phyloP scores from a whole-genome alignment of 2,329 filamentous ascomycete genomes.

The Arthrobotrys sphaeroides region DNA sequence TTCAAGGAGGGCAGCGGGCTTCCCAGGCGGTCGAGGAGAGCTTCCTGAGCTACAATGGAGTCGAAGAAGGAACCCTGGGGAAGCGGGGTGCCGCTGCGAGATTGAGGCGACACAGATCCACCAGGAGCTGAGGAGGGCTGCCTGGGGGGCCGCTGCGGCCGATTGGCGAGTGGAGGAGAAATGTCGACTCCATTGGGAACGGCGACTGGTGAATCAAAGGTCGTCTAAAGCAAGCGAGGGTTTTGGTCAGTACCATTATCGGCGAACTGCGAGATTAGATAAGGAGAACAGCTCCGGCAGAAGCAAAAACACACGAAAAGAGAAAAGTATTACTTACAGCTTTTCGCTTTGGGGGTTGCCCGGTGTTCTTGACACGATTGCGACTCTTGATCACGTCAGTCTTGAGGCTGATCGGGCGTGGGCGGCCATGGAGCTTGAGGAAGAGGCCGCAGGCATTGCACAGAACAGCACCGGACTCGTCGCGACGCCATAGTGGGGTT shows the following conservation, averaged over 20 bases:
- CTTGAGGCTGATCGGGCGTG: slow-evolving; percentile 94
- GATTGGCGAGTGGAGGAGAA: slow-evolving; percentile 55
- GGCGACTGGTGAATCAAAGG: slow-evolving; percentile 61
- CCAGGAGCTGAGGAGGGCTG: slow-evolving; percentile 55
- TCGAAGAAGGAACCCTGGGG: slow-evolving; percentile 57
- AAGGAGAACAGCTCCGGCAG: slow-evolving; percentile 26
- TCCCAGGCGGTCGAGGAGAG: slow-evolving; percentile 59
- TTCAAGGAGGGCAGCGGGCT: slow-evolving; percentile 66
- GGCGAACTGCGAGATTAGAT: slow-evolving; percentile 52
- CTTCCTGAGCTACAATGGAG: slow-evolving; percentile 56
- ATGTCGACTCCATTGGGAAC: slow-evolving; percentile 63
- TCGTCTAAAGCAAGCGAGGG: slow-evolving; percentile 36
- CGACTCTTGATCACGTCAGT: slow-evolving; percentile 99
- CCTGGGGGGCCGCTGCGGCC: slow-evolving; percentile 62
- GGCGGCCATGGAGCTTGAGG: slow-evolving; percentile 92
- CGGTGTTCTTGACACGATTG: slow-evolving; percentile 93
- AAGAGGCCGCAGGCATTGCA: slow-evolving; percentile 99
- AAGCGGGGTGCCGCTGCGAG: slow-evolving; percentile 57
- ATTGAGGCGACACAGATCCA: slow-evolving; percentile 57
- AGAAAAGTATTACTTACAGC: slow-evolving; percentile 70
- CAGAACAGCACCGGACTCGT: slow-evolving; percentile 92
- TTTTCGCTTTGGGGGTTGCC: slow-evolving; percentile 71
- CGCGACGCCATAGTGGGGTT: slow-evolving; percentile 95
- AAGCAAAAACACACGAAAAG: slow-evolving; percentile 27
- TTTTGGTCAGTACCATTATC: slow-evolving; percentile 48